Base-by-base conservation (phyloP, 1,139 yeast species). In the Keqinozyma sinolaborantium region DNA sequence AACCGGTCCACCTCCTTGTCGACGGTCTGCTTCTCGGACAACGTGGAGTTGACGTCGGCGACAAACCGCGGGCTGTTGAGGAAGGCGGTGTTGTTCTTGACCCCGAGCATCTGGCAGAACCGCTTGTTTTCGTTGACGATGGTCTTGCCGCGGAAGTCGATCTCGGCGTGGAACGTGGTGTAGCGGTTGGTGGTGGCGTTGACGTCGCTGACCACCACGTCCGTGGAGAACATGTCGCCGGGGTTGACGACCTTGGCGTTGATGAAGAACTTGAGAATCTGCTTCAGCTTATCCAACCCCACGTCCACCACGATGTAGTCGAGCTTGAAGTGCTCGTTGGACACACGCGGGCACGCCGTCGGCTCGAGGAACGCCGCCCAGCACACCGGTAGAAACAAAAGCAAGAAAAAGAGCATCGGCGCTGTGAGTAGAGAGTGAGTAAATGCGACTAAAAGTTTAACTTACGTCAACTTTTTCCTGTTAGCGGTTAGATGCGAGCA, bases 221-320 rank as follows among this genome's bases (percentile, higher is more conserved):
- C 29, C 0, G 34, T 34, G 11, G 36, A 25, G 13, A 53, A 40
- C 53, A 85, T 83, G 71, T 86, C 86, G 52, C 94, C 92, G 56
- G 83, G 95, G 64, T 87, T 84, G 3, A 34, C 14, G 8, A 64
- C 64, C 50, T 58, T 51, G 9, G 73, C 46, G 40, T 67, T 63
- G 34, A 70, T 49, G 40, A 63, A 57, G 41, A 70, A 68, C 42
- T 61, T 54, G 33, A 72, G 45, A 30, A 56, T 41, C 37, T 59
- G 45, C 30, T 54, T 39, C 6, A 53, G 53, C 31, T 54, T 56
- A 41, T 68, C 65, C 19, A 69, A 48, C 5, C 67, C 70, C 6
- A 60, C 75, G 44, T 70, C 70, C 10, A 69, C 55, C 14, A 70
- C 44, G 21, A 68, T 61, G 5, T 58, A 56, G 6, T 54, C 57